Conservation (phyloP, 257 asterid genomes). For the Petrea volubilis region DNA sequence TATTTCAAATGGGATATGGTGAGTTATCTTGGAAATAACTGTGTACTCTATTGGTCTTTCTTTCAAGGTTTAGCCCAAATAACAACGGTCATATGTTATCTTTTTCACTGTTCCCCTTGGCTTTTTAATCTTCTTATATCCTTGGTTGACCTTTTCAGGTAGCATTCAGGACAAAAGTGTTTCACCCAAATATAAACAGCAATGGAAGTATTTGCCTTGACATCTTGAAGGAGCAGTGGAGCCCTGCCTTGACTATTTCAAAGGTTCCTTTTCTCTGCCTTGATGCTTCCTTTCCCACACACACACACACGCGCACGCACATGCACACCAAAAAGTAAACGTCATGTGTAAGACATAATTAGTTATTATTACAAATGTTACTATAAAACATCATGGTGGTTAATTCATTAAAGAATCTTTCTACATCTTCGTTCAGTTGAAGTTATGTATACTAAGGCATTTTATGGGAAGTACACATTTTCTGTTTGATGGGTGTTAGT, state of each 20-base stretch:
- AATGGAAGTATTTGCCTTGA: conserved; percentile 41
- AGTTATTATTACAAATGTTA: not conserved
- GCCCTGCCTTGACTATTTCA: conserved; percentile 40
- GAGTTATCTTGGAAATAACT: not conserved
- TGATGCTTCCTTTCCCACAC: not conserved
- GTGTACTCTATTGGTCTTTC: not conserved
- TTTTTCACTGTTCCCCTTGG: not conserved
- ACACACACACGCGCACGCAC: no score
- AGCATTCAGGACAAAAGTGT: conserved; percentile 37
- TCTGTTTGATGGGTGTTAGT: not conserved
- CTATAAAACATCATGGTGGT: not conserved
- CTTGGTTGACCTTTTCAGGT: conserved; percentile 21
- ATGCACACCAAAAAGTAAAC: no score
- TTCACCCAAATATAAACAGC: conserved; percentile 39
- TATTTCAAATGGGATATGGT: no score
- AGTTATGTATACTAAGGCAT: not conserved
- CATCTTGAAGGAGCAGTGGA: conserved; percentile 43
- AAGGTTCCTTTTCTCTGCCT: conserved; percentile 23
- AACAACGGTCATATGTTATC: not conserved
- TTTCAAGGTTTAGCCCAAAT: not conserved
- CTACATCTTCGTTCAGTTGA: not conserved
- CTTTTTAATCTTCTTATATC: not conserved
- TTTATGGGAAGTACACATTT: not conserved
- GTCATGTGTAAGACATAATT: no score
- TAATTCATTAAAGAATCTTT: not conserved